Evolutionary conservation across 768 basidiomycete genomes (phyloP).

Genomic region (Punctularia strigosozonata): DNA sequence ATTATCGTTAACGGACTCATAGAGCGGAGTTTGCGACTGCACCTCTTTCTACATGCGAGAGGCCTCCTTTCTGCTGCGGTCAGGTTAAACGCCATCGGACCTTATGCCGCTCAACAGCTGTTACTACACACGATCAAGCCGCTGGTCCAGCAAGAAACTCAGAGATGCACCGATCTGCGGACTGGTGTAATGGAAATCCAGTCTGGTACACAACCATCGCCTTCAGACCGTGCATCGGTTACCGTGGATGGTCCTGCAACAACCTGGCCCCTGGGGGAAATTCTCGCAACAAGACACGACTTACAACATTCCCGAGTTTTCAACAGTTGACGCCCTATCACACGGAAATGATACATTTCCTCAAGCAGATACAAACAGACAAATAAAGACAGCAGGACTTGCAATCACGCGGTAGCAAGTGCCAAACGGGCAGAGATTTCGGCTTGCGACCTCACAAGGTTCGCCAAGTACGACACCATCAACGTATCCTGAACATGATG

Average conservation of each 20-base stretch:
- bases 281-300: conserved; percentile 83
- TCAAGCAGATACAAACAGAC: background rate
- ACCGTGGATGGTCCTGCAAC: conserved; percentile 55
- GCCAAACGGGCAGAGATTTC: conserved; percentile 85
- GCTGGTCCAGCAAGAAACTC: conserved; percentile 45
- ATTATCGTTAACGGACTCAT: conserved; percentile 3
- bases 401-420: conserved; percentile 43
- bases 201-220: no score
- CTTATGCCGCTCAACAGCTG: conserved; percentile 85
- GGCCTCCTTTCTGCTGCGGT: conserved; percentile 87
- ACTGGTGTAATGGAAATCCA: conserved; percentile 27
- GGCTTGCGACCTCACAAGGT: conserved; percentile 85
- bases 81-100: conserved; percentile 83
- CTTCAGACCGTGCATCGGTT: background rate
- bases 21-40: conserved; percentile 81
- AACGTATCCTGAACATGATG: conserved; percentile 60
- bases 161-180: conserved; percentile 33
- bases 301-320: conserved; percentile 94
- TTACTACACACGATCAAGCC: conserved; percentile 63
- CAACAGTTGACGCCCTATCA: conserved; percentile 45
- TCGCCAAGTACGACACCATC: conserved; percentile 92
- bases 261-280: conserved; percentile 95
- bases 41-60: conserved; percentile 88
- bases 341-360: background rate
- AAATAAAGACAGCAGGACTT: background rate